These are phyloP conservation scores for Penicillium palitans DNA, from an alignment of 2,329 filamentous ascomycete species.

Conservation along the genomic window DNA sequence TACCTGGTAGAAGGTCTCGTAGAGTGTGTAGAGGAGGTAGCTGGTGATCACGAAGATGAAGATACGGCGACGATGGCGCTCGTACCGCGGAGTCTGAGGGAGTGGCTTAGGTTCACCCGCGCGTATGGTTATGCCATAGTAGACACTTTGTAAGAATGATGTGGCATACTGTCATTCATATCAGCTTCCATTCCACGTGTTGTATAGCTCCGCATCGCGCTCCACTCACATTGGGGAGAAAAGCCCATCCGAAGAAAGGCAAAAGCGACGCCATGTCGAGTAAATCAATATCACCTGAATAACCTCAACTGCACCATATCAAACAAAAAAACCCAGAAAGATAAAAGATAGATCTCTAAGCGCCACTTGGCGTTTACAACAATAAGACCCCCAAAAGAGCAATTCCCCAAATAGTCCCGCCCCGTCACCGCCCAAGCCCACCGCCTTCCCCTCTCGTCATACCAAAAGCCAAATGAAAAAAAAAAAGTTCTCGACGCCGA, in stretches of 20 bases:
- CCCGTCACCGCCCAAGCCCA: conserved; percentile 28
- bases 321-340: background rate
- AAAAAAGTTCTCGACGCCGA: conserved; percentile 31
- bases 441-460: conserved; percentile 27
- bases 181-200: conserved; percentile 10
- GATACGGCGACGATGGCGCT: conserved; percentile 75
- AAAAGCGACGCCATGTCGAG: conserved; percentile 49
- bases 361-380: conserved; percentile 6
- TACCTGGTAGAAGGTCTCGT: conserved; percentile 83
- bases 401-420: background rate
- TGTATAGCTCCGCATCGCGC: conserved; percentile 9
- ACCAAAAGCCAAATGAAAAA: conserved; percentile 29
- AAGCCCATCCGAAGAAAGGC: conserved; percentile 61
- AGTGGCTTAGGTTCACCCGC: conserved; percentile 79
- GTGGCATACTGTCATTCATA: conserved; percentile 65
- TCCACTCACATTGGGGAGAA: conserved; percentile 59
- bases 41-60: conserved; percentile 76
- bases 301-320: conserved; percentile 15
- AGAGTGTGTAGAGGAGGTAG: conserved; percentile 90
- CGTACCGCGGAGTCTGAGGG: conserved; percentile 65
- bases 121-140: conserved; percentile 85
- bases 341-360: background rate
- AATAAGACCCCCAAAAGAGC: conserved; percentile 8
- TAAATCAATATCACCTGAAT: background rate
- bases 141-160: conserved; percentile 73